Evolutionary conservation across 108 stramenopile species (phyloP).

Genomic region (Fistulifera pelliculosa): DNA sequence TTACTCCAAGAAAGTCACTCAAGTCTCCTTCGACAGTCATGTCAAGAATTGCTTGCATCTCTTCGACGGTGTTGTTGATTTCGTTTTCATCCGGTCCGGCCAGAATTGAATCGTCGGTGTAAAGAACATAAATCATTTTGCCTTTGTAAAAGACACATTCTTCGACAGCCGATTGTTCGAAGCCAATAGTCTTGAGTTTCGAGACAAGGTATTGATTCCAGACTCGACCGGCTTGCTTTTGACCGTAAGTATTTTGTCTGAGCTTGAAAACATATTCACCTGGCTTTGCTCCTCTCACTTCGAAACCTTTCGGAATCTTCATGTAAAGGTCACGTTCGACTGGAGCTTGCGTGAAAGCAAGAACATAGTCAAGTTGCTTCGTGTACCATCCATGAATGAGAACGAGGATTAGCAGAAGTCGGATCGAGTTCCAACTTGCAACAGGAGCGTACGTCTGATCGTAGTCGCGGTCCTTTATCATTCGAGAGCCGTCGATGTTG

Average conservation of each 20-base stretch:
- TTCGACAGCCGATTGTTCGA: conserved; percentile 28
- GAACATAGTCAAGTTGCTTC: conserved; percentile 31
- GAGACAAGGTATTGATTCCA: conserved; percentile 29
- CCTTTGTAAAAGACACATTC: conserved; percentile 43
- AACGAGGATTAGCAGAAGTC: conserved; percentile 16
- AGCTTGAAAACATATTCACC: conserved; percentile 29
- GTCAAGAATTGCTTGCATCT: conserved; percentile 14
- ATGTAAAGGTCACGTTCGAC: conserved; percentile 29
- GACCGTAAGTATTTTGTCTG: conserved; percentile 27
- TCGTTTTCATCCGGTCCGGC: conserved; percentile 16
- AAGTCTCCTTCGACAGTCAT: conserved; percentile 33
- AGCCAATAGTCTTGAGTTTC: conserved; percentile 16
- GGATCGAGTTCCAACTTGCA: conserved; percentile 28
- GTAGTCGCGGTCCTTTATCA: conserved; percentile 22
- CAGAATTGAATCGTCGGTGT: conserved; percentile 39
- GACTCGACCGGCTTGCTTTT: conserved; percentile 25
- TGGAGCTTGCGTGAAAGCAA: conserved; percentile 37
- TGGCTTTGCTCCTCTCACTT: conserved; percentile 5
- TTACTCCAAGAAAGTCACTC: conserved; percentile 39
- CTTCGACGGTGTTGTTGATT: conserved; percentile 22
- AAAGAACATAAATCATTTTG: conserved; percentile 26
- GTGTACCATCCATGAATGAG: conserved; percentile 25
- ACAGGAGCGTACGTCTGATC: conserved; percentile 42
- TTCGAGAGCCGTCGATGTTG: conserved; percentile 25
- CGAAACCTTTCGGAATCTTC: conserved; percentile 34